phyloP scores from a whole-genome alignment of 2,329 filamentous ascomycete genomes.

The Aureobasidium sp. region DNA sequence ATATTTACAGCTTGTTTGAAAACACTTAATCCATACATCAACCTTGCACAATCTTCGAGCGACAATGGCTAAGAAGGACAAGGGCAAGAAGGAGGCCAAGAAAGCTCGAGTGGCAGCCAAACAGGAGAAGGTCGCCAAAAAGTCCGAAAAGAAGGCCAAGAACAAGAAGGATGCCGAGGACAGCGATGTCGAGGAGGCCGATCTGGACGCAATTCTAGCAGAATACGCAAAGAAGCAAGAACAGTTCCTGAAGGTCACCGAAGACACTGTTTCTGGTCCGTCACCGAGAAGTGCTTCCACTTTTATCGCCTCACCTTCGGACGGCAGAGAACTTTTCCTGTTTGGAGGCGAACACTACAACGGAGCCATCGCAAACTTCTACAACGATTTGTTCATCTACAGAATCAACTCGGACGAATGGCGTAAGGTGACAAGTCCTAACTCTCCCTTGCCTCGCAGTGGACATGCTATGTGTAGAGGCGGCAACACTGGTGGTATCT shows the following conservation, averaged over 20 bases:
- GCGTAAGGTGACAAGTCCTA: slow-evolving; percentile 83
- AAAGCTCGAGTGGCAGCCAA: slow-evolving; percentile 36
- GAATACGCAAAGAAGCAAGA: slow-evolving; percentile 90
- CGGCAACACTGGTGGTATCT: slow-evolving; percentile 76
- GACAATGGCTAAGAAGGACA: slow-evolving; percentile 39
- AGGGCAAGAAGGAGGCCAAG: slow-evolving; percentile 46
- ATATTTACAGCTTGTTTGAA: not conserved
- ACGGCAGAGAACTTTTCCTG: slow-evolving; percentile 79
- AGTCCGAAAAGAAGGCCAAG: slow-evolving; percentile 87
- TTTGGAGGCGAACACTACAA: slow-evolving; percentile 97
- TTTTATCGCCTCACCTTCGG: slow-evolving; percentile 75
- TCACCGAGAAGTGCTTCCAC: slow-evolving; percentile 72
- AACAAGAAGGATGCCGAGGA: slow-evolving; percentile 63
- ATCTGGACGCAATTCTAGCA: slow-evolving; percentile 86
- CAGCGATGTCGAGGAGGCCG: slow-evolving; percentile 85
- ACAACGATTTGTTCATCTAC: slow-evolving; percentile 60
- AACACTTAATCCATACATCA: not conserved
- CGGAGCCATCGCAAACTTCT: slow-evolving; percentile 70
- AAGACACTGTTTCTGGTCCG: slow-evolving; percentile 66
- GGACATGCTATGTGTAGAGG: slow-evolving; percentile 94
- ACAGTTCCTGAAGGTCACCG: slow-evolving; percentile 88
- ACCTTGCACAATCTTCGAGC: not conserved
- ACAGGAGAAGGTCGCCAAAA: slow-evolving; percentile 54
- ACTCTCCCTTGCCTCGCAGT: slow-evolving; percentile 80
- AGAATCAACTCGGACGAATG: slow-evolving; percentile 82